Base-by-base conservation (phyloP, 345 rosid genomes). In the Syzygium oleosum region DNA sequence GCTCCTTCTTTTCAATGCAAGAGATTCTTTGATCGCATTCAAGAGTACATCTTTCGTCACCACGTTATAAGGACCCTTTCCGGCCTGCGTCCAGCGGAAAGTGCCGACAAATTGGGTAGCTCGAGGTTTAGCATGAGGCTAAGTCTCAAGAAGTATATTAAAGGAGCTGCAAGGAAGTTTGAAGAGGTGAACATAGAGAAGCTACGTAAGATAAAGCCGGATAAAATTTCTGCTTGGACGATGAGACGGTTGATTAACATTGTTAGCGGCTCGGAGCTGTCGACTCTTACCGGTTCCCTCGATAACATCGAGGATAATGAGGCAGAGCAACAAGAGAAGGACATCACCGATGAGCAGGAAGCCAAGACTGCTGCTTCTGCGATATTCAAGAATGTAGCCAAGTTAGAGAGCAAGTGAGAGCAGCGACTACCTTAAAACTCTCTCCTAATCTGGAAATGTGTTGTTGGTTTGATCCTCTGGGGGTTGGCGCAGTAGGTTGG, bases 11-110 rank as follows among this genome's bases (percentile, higher is more conserved):
- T 92, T 88, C 95, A 92, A 84, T 90, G 90, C 88, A 88, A 88
- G 2, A 90, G 93, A 90, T 94, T 95, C 91, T 94, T 94, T 63
- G 95, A 94, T 55, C 87, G 95, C 89, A 92, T 94, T 89, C 97
- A 93, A 51, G 97, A 95, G 49, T 90, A 94, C 9, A 87, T 94
- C 87, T 94, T 94, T 85, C 95, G 92, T 91, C 94, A 92, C 87
- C 92, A 93, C 87, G 89, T 95, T 83, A 92, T 95, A 25, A 88
- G 84, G 88, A 85, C 89, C 38, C 96, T 95, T n/a, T 94, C n/a
- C n/a, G n/a, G n/a, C n/a, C n/a, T 95, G 15, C 10, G 4, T n/a
- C 83, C 13, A n/a, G n/a, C n/a, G n/a, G n/a, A 53, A 16, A 53
- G 21, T n/a, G n/a, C n/a, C n/a, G 4, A 54, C 25, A 54, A 54